Percentiles rank a stretch among this genome's conserved stretches.
Conservation (phyloP, 495 filamentous ascomycete genomes). For the Aspergillus diversus region DNA sequence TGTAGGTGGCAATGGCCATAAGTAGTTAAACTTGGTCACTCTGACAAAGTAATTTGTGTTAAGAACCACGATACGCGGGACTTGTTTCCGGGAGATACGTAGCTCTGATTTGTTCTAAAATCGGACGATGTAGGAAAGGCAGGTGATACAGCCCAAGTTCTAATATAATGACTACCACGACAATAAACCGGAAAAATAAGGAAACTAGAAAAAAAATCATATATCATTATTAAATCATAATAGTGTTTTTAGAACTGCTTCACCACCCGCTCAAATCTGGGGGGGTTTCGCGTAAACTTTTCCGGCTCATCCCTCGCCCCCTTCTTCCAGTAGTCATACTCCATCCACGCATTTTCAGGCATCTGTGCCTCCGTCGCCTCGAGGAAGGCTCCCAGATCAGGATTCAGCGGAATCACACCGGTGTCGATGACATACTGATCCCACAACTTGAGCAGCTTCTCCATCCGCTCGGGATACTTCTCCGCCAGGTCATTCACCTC, state of each 20-base stretch:
- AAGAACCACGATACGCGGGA: no score
- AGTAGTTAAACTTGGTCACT: no score
- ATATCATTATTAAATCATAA: no score
- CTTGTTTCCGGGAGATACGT: no score
- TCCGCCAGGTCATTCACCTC: conserved; percentile 64
- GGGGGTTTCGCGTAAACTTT: conserved; percentile 56
- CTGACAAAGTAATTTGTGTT: no score
- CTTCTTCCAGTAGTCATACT: conserved; percentile 70
- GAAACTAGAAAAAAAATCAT: no score
- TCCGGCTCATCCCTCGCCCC: conserved; percentile 60
- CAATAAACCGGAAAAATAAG: no score
- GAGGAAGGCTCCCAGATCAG: conserved; percentile 48
- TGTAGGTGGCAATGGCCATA: no score
- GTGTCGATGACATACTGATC: conserved; percentile 65
- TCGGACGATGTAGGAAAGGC: no score
- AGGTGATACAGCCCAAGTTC: no score
- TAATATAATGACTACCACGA: no score
- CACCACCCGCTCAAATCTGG: conserved; percentile 55
- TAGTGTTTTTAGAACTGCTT: conserved; percentile 41
- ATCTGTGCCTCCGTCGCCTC: conserved; percentile 68
- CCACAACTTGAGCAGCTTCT: conserved; percentile 54
- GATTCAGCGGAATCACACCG: conserved; percentile 54
- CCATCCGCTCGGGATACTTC: conserved; percentile 58
- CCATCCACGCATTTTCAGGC: conserved; percentile 69
- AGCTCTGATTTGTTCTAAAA: no score